phyloP scores from a whole-genome alignment of 129 eudicot genomes.

The Heracleum sosnowskyi region DNA sequence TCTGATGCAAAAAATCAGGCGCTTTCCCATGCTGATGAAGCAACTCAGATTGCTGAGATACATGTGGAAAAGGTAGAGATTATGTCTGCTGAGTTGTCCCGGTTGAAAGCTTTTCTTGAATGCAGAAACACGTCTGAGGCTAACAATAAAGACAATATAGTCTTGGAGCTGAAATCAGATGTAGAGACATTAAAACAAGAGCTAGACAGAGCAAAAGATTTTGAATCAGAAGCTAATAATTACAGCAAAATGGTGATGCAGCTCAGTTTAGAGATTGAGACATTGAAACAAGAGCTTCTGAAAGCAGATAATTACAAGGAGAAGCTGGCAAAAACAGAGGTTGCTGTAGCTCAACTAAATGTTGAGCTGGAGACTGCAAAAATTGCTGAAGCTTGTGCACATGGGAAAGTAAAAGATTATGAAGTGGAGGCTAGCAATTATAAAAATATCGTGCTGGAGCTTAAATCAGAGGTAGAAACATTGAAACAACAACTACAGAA shows the following conservation, averaged over 20 bases:
- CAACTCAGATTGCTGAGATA: constrained; percentile 80
- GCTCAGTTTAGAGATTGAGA: constrained; percentile 34
- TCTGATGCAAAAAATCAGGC: constrained; percentile 83
- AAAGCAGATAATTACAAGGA: constrained; percentile 21
- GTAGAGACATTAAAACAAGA: constrained; percentile 34
- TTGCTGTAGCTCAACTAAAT: constrained; percentile 24
- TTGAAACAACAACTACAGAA: constrained; percentile 54
- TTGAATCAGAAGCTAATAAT: constrained; percentile 37
- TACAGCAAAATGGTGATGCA: constrained; percentile 39
- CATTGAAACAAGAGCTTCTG: constrained; percentile 29
- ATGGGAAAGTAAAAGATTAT: constrained; percentile 39
- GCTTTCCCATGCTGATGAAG: constrained; percentile 86
- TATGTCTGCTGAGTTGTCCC: constrained; percentile 58
- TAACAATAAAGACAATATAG: constrained; percentile 40
- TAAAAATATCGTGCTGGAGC: constrained; percentile 17
- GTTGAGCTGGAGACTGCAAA: constrained; percentile 48
- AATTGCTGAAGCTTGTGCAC: constrained; percentile 30
- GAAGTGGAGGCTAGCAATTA: constrained; percentile 47
- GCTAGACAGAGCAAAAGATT: constrained; percentile 21
- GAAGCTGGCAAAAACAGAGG: constrained; percentile 27
- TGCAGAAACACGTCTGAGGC: constrained; percentile 43
- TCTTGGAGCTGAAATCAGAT: constrained; percentile 43
- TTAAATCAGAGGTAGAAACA: constrained; percentile 50
- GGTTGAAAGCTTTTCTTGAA: constrained; percentile 61
- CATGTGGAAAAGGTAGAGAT: constrained; percentile 71